Evolutionary conservation across 106 monocot species (phyloP).

Genomic region (Allium cepa): DNA sequence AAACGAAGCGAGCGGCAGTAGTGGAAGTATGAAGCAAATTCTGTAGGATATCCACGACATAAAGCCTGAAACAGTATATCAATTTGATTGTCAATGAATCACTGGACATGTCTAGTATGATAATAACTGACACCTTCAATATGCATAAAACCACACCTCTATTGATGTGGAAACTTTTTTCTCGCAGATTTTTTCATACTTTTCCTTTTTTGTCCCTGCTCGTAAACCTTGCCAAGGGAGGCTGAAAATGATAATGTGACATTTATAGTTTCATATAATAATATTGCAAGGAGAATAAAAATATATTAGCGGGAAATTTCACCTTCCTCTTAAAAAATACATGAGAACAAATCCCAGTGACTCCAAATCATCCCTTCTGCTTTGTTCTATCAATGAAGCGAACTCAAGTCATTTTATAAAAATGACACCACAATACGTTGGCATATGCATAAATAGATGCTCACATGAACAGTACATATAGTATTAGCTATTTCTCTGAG

Average conservation of each 20-base stretch:
- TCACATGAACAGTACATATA: too few species aligned
- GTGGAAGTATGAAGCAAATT: constrained; percentile 68
- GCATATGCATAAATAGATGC: too few species aligned
- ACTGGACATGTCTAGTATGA: too few species aligned
- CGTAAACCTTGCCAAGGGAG: constrained; percentile 86
- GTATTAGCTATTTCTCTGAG: not conserved
- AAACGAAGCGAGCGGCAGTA: constrained; percentile 53
- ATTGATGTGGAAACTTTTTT: constrained; percentile 52
- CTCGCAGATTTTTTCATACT: constrained; percentile 64
- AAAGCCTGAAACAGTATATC: constrained; percentile 29
- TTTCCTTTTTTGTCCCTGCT: constrained; percentile 64
- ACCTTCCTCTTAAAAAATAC: constrained; percentile 40
- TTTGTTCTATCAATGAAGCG: constrained; percentile 23
- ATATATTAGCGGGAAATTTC: too few species aligned
- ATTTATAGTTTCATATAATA: too few species aligned
- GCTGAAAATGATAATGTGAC: constrained; percentile 12
- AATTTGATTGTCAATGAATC: not conserved
- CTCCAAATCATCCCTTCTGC: constrained; percentile 45
- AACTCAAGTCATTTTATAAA: not conserved
- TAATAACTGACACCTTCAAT: not conserved
- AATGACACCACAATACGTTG: not conserved
- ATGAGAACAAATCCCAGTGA: constrained; percentile 43
- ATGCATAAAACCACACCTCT: constrained; percentile 24
- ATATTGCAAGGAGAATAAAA: too few species aligned
- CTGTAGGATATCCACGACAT: constrained; percentile 50